A percentile compares a stretch with the other conserved stretches of the same genome.
phyloP scores from a whole-genome alignment of 1,284 basidiomycete species.

The Sporisorium iseilematis-ciliati region DNA sequence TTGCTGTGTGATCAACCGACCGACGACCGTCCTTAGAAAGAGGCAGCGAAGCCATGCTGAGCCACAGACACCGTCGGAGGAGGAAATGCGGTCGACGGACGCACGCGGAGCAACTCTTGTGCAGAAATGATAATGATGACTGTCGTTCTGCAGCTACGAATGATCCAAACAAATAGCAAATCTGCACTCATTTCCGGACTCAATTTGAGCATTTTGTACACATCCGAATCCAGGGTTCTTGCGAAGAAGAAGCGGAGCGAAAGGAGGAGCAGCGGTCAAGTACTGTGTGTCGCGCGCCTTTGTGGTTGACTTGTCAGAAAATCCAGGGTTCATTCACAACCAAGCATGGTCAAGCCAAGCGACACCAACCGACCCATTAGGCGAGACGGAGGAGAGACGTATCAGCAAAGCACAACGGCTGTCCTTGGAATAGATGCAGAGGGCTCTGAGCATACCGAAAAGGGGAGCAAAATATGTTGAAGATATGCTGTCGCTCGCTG shows the following conservation, averaged over 20 bases:
- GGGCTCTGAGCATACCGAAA: too few relatives aligned
- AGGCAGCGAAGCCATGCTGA: too few relatives aligned
- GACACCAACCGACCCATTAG: not conserved
- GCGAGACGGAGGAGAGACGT: not conserved
- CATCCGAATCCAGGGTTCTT: constrained; percentile 20
- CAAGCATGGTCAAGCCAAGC: not conserved
- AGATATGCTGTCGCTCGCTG: too few relatives aligned
- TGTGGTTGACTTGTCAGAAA: not conserved
- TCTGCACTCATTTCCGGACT: not conserved
- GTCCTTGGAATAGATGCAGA: too few relatives aligned
- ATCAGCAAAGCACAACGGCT: too few relatives aligned
- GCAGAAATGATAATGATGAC: not conserved
- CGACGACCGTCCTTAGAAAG: too few relatives aligned
- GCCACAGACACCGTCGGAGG: too few relatives aligned
- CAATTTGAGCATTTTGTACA: not conserved
- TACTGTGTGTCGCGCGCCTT: not conserved
- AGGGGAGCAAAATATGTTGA: too few relatives aligned
- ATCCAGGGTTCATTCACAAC: constrained; percentile 5
- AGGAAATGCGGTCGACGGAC: not conserved
- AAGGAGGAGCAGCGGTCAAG: too few relatives aligned
- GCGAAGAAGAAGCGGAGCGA: constrained; percentile 10
- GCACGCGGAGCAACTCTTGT: not conserved
- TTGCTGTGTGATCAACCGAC: too few relatives aligned
- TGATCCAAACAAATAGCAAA: not conserved
- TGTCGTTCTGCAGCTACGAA: not conserved